These are phyloP conservation scores for Garcia nutans DNA, from an alignment of 345 rosid genomes.

Conservation along the genomic window DNA sequence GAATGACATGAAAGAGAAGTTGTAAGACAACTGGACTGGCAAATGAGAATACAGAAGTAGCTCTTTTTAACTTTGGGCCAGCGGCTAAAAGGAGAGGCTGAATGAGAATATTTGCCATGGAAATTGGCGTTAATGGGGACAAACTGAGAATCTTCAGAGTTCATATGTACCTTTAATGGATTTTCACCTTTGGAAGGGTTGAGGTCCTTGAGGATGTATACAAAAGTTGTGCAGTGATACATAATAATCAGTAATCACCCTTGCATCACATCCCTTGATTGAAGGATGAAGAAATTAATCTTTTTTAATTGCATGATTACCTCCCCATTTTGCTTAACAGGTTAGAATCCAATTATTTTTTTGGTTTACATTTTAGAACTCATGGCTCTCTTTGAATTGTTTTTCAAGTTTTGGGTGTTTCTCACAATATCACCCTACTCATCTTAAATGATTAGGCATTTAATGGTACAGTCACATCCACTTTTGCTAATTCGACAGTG, in stretches of 20 bases:
- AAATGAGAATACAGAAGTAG: slow-evolving; percentile 3
- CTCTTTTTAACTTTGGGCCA: slow-evolving; percentile 19
- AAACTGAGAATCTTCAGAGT: slow-evolving; percentile 32
- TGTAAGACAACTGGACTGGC: slow-evolving; percentile 1
- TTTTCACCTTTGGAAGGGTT: slow-evolving; percentile 16
- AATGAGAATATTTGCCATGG: slow-evolving; percentile 33
- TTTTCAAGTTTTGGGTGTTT: not conserved
- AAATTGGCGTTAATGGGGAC: slow-evolving; percentile 24
- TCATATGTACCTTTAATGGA: slow-evolving; percentile 3
- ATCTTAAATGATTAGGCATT: not conserved
- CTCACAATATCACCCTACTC: not conserved
- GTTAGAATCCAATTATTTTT: not conserved
- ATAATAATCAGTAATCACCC: slow-evolving; percentile 6
- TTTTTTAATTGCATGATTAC: not conserved
- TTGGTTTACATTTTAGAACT: not conserved
- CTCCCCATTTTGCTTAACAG: not conserved
- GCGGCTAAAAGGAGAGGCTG: slow-evolving; percentile 29
- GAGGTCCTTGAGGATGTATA: not conserved
- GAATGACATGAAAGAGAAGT: slow-evolving; percentile 8
- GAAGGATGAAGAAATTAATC: slow-evolving; percentile 2
- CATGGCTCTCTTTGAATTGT: not conserved
- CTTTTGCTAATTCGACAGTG: not conserved
- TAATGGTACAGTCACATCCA: not conserved
- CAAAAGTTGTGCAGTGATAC: slow-evolving; percentile 15
- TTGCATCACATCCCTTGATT: slow-evolving; percentile 15